phyloP scores from a whole-genome alignment of 2,329 filamentous ascomycete species.

The Elsinoe fawcettii region DNA sequence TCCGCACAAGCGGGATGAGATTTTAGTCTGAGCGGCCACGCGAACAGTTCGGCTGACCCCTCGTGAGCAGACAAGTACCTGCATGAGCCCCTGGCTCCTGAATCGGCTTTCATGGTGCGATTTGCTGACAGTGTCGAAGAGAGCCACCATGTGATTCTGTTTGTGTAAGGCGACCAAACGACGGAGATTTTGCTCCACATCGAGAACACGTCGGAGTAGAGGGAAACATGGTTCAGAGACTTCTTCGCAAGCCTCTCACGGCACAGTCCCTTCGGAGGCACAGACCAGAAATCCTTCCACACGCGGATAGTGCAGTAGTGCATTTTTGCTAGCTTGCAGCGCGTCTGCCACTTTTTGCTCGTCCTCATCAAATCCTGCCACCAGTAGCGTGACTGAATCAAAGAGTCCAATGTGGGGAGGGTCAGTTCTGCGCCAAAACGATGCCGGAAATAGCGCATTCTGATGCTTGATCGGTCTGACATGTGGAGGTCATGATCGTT shows the following conservation, averaged over 20 bases:
- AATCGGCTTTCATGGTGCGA: neutral
- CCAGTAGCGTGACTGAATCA: neutral
- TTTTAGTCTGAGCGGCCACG: slow-evolving; percentile 10
- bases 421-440: neutral
- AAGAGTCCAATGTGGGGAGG: neutral
- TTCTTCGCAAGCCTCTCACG: neutral
- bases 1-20: slow-evolving; percentile 1
- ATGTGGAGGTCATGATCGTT: neutral
- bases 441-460: neutral
- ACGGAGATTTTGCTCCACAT: neutral
- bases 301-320: neutral
- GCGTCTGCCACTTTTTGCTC: neutral
- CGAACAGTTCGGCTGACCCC: neutral
- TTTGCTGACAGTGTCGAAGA: neutral
- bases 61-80: neutral
- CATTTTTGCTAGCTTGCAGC: neutral
- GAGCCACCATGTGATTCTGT: neutral
- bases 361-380: neutral
- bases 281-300: slow-evolving; percentile 5
- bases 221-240: neutral
- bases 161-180: neutral
- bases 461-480: neutral
- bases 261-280: neutral
- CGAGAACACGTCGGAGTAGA: neutral
- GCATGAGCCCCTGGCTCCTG: neutral